These are phyloP conservation scores for Fusarium miscanthi DNA, from an alignment of 2,329 filamentous ascomycete species.

Conservation along the genomic window DNA sequence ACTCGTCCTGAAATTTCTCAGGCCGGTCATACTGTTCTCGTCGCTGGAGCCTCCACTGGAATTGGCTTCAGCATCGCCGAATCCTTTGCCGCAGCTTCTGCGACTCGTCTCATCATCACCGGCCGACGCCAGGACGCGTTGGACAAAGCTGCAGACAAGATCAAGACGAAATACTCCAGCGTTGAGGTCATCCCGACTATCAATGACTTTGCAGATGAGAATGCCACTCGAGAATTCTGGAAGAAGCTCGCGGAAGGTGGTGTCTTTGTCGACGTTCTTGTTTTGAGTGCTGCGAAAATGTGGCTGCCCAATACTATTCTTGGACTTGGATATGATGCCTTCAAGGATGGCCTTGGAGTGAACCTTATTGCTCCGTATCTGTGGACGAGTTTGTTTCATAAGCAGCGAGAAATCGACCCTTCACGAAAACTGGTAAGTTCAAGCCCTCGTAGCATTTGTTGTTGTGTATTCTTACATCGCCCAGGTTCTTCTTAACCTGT, in stretches of 20 bases:
- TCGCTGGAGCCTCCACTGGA: constrained; percentile 11
- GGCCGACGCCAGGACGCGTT: constrained; percentile 48
- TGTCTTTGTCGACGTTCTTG: constrained; percentile 46
- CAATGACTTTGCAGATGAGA: constrained; percentile 22
- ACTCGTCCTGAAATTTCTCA: constrained; percentile 54
- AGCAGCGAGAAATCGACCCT: neutral
- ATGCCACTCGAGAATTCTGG: constrained; percentile 46
- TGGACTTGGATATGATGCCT: neutral
- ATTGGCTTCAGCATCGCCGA: constrained; percentile 51
- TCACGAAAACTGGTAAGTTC: neutral
- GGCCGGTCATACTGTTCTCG: constrained; percentile 40
- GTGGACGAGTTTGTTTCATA: neutral
- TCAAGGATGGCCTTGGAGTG: neutral
- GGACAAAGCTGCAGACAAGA: neutral
- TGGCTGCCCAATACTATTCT: constrained; percentile 12
- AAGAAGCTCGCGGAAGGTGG: constrained; percentile 15
- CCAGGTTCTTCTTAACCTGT: neutral
- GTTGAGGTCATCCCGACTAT: neutral
- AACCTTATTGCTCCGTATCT: neutral
- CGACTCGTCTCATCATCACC: constrained; percentile 52
- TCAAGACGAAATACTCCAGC: neutral
- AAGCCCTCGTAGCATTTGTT: fast-evolving
- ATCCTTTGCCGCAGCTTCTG: constrained; percentile 59
- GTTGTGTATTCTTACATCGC: fast-evolving
- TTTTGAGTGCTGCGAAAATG: constrained; percentile 42